Evolutionary conservation across 139 green algal species (phyloP), one percentile per base, ranked within the genome.

Genomic region (Tetradesmus lagerheimii): DNA sequence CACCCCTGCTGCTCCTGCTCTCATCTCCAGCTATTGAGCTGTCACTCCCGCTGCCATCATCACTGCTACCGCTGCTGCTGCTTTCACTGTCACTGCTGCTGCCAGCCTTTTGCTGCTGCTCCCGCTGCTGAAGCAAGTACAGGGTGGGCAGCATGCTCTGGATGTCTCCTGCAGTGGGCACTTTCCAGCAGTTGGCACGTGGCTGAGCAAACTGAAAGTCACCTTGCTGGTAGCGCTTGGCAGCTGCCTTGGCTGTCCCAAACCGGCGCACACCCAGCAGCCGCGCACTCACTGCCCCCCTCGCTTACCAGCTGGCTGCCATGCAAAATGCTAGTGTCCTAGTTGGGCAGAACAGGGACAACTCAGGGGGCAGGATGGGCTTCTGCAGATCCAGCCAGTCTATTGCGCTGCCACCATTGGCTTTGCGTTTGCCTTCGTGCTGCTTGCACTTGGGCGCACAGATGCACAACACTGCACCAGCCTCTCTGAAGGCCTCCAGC

Each of bases 391-490:
- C n/a, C n/a, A n/a, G n/a, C n/a, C n/a, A n/a, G n/a, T n/a, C n/a
- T n/a, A n/a, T n/a, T n/a, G n/a, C n/a, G n/a, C 67, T n/a, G 80
- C 80, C 80, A 4, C 45, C 80, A n/a, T 86, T 86, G 8, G 9
- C 12, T 0, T 15, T 27, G n/a, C 45, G 80, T 16, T 86, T 86
- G 18, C n/a, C 5, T 11, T 74, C 45, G 18, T 35, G 15, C 80
- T 74, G 43, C 45, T 85, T 85, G 80, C 80, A 85, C 45, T 71
- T 85, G 45, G 80, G 80, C 80, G 45, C 80, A 1, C 18, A 16
- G 45, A 86, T 74, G 43, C 39, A 27, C 80, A 86, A n/a, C 45
- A 86, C n/a, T n/a, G n/a, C n/a, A n/a, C n/a, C n/a, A n/a, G n/a
- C n/a, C n/a, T n/a, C n/a, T n/a, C n/a, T n/a, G n/a, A n/a, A n/a